Evolutionary conservation across 2,329 filamentous ascomycete species (phyloP).

Genomic region (Knufia fluminis): DNA sequence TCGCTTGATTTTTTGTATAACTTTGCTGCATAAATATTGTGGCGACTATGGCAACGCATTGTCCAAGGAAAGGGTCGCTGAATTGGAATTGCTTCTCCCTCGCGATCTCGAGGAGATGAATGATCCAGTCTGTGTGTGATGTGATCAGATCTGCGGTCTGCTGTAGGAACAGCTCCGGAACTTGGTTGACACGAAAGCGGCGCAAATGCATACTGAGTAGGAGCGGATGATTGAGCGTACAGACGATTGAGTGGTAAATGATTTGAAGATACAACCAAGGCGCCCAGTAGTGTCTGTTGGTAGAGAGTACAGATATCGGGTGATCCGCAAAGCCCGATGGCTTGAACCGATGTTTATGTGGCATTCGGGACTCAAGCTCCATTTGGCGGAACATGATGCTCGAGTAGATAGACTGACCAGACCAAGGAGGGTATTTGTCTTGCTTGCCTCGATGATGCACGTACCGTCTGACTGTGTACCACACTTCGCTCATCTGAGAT

Average conservation of each 20-base stretch:
- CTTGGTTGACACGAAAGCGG: slow-evolving; percentile 43
- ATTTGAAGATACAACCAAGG: slow-evolving; percentile 46
- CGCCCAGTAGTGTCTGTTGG: slow-evolving; percentile 43
- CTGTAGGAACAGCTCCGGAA: slow-evolving; percentile 46
- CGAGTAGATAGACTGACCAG: slow-evolving; percentile 44
- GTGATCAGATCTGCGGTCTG: slow-evolving; percentile 45
- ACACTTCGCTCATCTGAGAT: slow-evolving; percentile 39
- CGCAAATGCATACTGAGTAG: slow-evolving; percentile 44
- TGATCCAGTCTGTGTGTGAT: slow-evolving; percentile 45
- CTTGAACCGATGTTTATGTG: slow-evolving; percentile 43
- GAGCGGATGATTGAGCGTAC: slow-evolving; percentile 47
- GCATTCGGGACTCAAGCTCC: slow-evolving; percentile 44
- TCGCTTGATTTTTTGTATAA: slow-evolving; percentile 36
- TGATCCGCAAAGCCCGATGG: slow-evolving; percentile 40
- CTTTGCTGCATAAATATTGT: slow-evolving; percentile 48
- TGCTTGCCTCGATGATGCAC: slow-evolving; percentile 38
- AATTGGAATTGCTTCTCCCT: slow-evolving; percentile 38
- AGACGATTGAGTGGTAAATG: slow-evolving; percentile 45
- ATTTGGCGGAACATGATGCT: slow-evolving; percentile 43
- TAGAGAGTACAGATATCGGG: slow-evolving; percentile 34
- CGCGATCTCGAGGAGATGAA: slow-evolving; percentile 43
- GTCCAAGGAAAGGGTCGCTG: slow-evolving; percentile 40
- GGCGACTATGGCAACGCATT: slow-evolving; percentile 44
- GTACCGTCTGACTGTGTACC: slow-evolving; percentile 41
- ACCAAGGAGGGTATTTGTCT: slow-evolving; percentile 39